These are phyloP conservation scores for Hypoxylon crocopeplum DNA, from an alignment of 495 filamentous ascomycete genomes.

Conservation along the genomic window DNA sequence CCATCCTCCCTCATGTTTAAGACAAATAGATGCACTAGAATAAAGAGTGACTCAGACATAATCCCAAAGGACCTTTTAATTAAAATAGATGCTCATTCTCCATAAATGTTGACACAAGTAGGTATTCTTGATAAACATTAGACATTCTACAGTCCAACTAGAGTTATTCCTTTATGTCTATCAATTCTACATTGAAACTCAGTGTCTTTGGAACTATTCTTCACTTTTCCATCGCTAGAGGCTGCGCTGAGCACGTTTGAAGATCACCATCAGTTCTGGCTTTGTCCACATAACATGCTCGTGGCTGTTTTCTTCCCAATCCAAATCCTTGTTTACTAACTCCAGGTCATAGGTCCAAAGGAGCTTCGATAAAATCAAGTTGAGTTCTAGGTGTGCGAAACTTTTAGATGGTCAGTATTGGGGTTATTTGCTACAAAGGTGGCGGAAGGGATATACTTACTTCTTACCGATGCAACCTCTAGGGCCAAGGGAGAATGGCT, in stretches of 20 bases:
- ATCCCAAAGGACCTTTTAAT: too few species aligned
- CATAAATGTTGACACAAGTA: too few species aligned
- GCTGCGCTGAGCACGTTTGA: neutral
- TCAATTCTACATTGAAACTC: too few species aligned
- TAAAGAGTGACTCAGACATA: too few species aligned
- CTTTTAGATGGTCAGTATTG: neutral
- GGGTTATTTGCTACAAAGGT: too few species aligned
- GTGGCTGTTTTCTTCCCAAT: neutral
- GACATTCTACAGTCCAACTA: too few species aligned
- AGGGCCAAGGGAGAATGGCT: neutral
- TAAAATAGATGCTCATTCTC: too few species aligned
- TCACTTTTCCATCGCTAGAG: neutral
- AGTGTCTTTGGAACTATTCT: neutral
- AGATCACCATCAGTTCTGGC: neutral
- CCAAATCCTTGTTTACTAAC: neutral
- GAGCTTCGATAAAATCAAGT: neutral
- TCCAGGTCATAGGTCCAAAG: neutral
- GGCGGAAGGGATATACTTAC: neutral
- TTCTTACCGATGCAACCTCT: neutral
- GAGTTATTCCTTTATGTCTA: too few species aligned
- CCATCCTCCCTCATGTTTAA: too few species aligned
- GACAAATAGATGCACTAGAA: too few species aligned
- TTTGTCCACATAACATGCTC: neutral
- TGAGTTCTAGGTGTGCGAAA: neutral
- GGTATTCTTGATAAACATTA: too few species aligned